Evolutionary conservation across 2,329 filamentous ascomycete species (phyloP).

Genomic region (Didymella sp.): DNA sequence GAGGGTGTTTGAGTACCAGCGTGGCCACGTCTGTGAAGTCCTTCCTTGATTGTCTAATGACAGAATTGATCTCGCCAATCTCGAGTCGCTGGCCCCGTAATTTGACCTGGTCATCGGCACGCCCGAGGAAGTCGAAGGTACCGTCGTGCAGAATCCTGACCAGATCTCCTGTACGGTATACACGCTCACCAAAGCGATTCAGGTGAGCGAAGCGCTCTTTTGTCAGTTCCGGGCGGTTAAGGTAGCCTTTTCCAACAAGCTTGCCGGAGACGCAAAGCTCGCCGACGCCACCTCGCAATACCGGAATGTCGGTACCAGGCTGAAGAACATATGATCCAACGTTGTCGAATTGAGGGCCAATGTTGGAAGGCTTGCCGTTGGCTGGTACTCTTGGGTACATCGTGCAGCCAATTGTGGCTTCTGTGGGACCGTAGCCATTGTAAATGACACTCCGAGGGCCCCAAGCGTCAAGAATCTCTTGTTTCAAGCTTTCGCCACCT

Average conservation of each 20-base stretch:
- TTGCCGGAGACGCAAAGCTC: constrained; percentile 89
- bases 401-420: constrained; percentile 90
- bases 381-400: constrained; percentile 82
- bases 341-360: constrained; percentile 85
- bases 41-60: constrained; percentile 68
- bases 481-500: constrained; percentile 84
- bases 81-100: constrained; percentile 88
- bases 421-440: constrained; percentile 89
- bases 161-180: constrained; percentile 90
- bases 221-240: constrained; percentile 81
- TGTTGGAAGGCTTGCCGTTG: constrained; percentile 84
- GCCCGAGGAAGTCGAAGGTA: constrained; percentile 85
- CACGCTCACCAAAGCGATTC: constrained; percentile 51
- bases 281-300: constrained; percentile 79
- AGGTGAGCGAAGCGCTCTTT: constrained; percentile 76
- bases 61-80: constrained; percentile 88
- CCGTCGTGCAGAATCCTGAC: constrained; percentile 81
- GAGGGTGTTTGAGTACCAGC: constrained; percentile 73
- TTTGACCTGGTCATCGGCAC: constrained; percentile 92
- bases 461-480: constrained; percentile 89
- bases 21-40: constrained; percentile 75
- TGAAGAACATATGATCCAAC: constrained; percentile 82
- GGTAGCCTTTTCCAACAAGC: constrained; percentile 87
- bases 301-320: constrained; percentile 72
- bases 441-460: constrained; percentile 81